Conservation (phyloP, 805 yeast genomes). For the Metschnikowia santaceciliae region DNA sequence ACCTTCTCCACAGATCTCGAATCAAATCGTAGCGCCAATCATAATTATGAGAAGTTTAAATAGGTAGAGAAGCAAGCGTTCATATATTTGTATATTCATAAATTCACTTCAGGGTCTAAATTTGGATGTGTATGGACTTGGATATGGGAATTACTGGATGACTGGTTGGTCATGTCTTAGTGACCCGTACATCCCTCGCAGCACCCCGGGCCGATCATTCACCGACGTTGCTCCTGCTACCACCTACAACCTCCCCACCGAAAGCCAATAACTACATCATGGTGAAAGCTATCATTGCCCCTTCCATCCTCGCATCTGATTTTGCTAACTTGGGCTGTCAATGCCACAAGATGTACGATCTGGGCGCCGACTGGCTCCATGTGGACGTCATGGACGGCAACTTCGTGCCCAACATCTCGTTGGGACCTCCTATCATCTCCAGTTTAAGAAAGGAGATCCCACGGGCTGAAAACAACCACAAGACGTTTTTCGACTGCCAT, state of each 20-base stretch:
- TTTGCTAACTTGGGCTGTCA: conserved; percentile 87
- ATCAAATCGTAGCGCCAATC: too few species aligned
- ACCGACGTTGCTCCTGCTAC: background rate
- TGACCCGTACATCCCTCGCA: background rate
- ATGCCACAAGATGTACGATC: conserved; percentile 72
- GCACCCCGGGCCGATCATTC: background rate
- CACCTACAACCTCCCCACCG: background rate
- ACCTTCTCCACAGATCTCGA: too few species aligned
- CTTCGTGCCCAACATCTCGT: conserved; percentile 92
- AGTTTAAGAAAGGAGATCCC: conserved; percentile 78
- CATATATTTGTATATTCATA: too few species aligned
- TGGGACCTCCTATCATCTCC: conserved; percentile 87
- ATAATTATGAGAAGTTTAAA: too few species aligned
- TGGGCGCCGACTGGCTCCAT: conserved; percentile 95
- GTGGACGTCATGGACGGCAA: conserved; percentile 99
- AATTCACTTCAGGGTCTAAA: too few species aligned
- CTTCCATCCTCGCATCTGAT: conserved; percentile 89
- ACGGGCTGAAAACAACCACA: conserved; percentile 39
- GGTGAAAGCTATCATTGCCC: conserved; percentile 87
- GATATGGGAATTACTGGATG: too few species aligned
- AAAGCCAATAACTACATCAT: conserved; percentile 26
- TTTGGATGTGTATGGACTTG: too few species aligned
- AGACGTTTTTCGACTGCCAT: conserved; percentile 83
- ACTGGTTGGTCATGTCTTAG: background rate
- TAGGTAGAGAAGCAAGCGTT: too few species aligned